Base-by-base conservation (phyloP, 2,329 filamentous ascomycete species). In the Colletotrichum agaves region DNA sequence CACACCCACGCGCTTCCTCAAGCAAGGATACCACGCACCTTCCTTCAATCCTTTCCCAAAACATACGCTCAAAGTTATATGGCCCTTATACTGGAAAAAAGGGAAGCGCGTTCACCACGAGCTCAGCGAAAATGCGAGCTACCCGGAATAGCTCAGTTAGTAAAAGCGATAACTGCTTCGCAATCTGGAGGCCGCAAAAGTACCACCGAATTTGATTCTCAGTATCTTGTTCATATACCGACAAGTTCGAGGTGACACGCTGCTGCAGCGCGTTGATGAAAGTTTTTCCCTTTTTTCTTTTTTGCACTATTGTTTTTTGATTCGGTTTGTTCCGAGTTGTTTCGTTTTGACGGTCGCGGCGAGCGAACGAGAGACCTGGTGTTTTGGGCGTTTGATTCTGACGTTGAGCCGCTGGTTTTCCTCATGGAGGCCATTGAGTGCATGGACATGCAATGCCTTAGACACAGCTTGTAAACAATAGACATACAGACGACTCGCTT, bases 201-300 rank as follows among this genome's bases (percentile, higher is more conserved):
- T 39, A 59, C 43, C 21, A 59, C 43, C 35, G 13, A 49, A 19
- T 49, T 59, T 31, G 56, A 59, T 43, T 39, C 57, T 33, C n/a
- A 33, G 47, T 46, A 37, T 44, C 44, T 43, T 50, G 11, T 60
- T 15, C 23, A 11, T 6, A 4, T 37, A 19, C 17, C 44, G 15
- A 15, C 44, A 60, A 35, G 58, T 44, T 41, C 27, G 57, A 49
- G 44, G 21, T 50, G 21, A 31, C 44, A 33, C 35, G 35, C n/a
- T 27, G 4, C 15, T 19, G 7, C n/a, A 31, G 35, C 21, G 58
- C n/a, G 46, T 61, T 15, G 46, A 12, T 19, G n/a, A 17, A 2
- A 12, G 2, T 33, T 52, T 39, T 39, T 41, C n/a, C 11, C 3
- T 10, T 33, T 21, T 59, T 47, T 27, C 4, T 27, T 33, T 21